These are phyloP conservation scores for Solanum pinnatisectum DNA, from an alignment of 257 asterid species.

Conservation along the genomic window DNA sequence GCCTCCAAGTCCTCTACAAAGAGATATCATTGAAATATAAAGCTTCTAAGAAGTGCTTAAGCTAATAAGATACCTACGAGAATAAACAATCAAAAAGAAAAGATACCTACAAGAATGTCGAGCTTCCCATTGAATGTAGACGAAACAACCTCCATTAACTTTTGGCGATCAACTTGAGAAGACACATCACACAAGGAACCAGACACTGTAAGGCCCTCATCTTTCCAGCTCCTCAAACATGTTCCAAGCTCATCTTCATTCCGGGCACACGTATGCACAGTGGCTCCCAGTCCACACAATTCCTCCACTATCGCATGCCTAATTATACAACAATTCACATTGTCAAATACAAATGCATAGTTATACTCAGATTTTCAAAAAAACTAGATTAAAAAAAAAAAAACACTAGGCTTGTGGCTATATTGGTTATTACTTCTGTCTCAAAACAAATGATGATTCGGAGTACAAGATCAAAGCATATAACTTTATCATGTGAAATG, in stretches of 20 bases:
- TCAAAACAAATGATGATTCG: not conserved
- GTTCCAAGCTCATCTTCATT: constrained; percentile 34
- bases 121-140: constrained; percentile 43
- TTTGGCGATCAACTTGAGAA: constrained; percentile 33
- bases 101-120: constrained; percentile 43
- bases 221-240: constrained; percentile 44
- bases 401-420: not conserved
- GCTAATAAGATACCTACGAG: constrained; percentile 25
- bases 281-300: constrained; percentile 53
- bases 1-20: not conserved
- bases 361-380: not conserved
- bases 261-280: constrained; percentile 53
- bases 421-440: not conserved
- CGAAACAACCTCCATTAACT: constrained; percentile 26
- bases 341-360: no score
- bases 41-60: not conserved
- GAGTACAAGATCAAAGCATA: not conserved
- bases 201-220: constrained; percentile 29
- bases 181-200: constrained; percentile 58
- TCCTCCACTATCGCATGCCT: constrained; percentile 66
- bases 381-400: not conserved
- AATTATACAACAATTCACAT: not conserved
- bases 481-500: not conserved
- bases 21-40: not conserved
- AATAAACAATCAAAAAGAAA: constrained; percentile 1